Evolutionary conservation across 352 stramenopile species (phyloP).

Genomic region (Elongisporangium prolatum): DNA sequence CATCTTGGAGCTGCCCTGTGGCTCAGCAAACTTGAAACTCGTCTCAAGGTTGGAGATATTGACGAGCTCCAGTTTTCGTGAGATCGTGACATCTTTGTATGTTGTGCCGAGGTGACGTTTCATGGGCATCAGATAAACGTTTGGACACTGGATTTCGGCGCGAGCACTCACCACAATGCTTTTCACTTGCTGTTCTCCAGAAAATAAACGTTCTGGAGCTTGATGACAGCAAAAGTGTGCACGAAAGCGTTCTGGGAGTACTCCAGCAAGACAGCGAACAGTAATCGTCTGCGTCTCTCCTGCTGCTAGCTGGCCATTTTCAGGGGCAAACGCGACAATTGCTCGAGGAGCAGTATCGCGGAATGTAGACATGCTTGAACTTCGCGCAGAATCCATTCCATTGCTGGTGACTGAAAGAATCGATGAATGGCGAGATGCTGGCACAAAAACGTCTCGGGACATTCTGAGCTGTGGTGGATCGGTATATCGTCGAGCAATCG

Average conservation of each 20-base stretch:
- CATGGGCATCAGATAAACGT: conserved; percentile 59
- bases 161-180: conserved; percentile 37
- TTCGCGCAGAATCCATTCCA: conserved; percentile 22
- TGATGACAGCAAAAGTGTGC: conserved; percentile 39
- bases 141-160: conserved; percentile 72
- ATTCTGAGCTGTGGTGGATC: neutral
- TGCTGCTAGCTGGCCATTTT: conserved; percentile 34
- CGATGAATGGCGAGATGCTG: conserved; percentile 25
- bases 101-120: conserved; percentile 50
- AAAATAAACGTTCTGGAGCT: conserved; percentile 22
- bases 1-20: conserved; percentile 42
- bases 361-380: conserved; percentile 28
- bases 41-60: conserved; percentile 80
- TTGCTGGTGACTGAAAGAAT: conserved; percentile 27
- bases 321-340: conserved; percentile 41
- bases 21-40: conserved; percentile 71
- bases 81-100: conserved; percentile 57
- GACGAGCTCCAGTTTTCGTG: conserved; percentile 43
- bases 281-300: conserved; percentile 29
- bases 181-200: neutral
- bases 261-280: conserved; percentile 45
- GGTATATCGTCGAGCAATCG: neutral
- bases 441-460: neutral
- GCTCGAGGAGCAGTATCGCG: conserved; percentile 40
- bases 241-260: conserved; percentile 59